Evolutionary conservation across 495 filamentous ascomycete genomes (phyloP).

Genomic region (Aspergillus baeticus): DNA sequence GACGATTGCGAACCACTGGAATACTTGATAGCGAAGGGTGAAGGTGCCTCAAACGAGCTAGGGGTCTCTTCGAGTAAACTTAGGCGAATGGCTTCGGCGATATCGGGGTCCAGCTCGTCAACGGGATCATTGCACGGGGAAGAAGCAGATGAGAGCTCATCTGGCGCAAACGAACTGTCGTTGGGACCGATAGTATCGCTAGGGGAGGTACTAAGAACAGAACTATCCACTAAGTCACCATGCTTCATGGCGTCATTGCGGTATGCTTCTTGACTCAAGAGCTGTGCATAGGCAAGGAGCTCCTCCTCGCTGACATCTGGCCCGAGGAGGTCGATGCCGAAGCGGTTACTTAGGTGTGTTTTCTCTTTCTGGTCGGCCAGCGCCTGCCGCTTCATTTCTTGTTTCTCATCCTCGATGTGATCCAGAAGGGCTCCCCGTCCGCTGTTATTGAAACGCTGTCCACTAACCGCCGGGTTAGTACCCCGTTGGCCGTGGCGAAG

Average conservation of each 20-base stretch:
- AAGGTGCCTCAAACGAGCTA: conserved; percentile 29
- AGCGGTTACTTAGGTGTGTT: conserved; percentile 67
- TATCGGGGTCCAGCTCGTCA: conserved; percentile 67
- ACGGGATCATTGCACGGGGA: conserved; percentile 43
- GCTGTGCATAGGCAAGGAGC: conserved; percentile 79
- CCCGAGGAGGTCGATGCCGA: conserved; percentile 76
- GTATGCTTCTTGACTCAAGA: conserved; percentile 81
- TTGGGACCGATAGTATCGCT: conserved; percentile 42
- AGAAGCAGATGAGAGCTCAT: conserved; percentile 42
- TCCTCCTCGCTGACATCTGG: conserved; percentile 79
- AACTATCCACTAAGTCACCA: conserved; percentile 49
- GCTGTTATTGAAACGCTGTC: conserved; percentile 55
- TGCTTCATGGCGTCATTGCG: conserved; percentile 59
- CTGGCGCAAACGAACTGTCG: conserved; percentile 50
- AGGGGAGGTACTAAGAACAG: conserved; percentile 42
- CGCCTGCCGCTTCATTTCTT: conserved; percentile 76
- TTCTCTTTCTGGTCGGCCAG: conserved; percentile 59
- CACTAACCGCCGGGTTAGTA: conserved; percentile 52
- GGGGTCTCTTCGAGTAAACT: conserved; percentile 60
- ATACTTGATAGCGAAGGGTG: conserved; percentile 53
- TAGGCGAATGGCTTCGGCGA: conserved; percentile 77
- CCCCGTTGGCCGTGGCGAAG: conserved; percentile 59
- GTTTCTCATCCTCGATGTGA: conserved; percentile 79
- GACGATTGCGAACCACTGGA: conserved; percentile 32
- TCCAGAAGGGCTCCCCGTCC: conserved; percentile 66